Conservation (phyloP, 352 stramenopile species). For the Phytopythium chamaehyphon region DNA sequence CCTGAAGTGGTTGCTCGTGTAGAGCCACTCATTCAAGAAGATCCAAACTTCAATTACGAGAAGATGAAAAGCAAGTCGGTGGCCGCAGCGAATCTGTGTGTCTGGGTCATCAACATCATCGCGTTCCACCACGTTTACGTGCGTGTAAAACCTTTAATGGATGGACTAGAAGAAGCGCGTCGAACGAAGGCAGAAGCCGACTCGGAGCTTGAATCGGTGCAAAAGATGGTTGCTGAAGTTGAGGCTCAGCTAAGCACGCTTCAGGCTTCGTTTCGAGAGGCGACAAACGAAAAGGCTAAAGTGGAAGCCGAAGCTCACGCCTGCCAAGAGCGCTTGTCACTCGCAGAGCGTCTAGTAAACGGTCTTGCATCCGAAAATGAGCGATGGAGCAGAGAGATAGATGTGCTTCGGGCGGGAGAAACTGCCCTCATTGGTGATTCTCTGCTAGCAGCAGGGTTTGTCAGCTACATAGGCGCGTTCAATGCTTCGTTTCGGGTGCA, state of each 20-base stretch:
- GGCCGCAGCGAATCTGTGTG: conserved; percentile 88
- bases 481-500: conserved; percentile 76
- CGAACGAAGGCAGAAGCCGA: conserved; percentile 76
- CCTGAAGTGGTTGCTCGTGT: conserved; percentile 82
- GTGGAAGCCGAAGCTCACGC: conserved; percentile 83
- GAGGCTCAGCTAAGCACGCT: conserved; percentile 74
- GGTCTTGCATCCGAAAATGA: conserved; percentile 87
- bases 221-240: conserved; percentile 80
- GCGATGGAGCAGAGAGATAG: conserved; percentile 87
- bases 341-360: conserved; percentile 88
- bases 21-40: conserved; percentile 78
- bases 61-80: conserved; percentile 94
- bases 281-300: conserved; percentile 90
- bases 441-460: conserved; percentile 84
- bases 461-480: conserved; percentile 92
- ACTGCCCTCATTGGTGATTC: conserved; percentile 85
- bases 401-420: conserved; percentile 69
- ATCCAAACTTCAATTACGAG: conserved; percentile 91
- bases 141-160: conserved; percentile 94
- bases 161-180: conserved; percentile 82
- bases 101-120: conserved; percentile 94
- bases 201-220: conserved; percentile 70
- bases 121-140: conserved; percentile 91
- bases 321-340: conserved; percentile 82
- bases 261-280: conserved; percentile 76